Conservation (phyloP, 129 eudicot genomes). For the Calendula officinalis region DNA sequence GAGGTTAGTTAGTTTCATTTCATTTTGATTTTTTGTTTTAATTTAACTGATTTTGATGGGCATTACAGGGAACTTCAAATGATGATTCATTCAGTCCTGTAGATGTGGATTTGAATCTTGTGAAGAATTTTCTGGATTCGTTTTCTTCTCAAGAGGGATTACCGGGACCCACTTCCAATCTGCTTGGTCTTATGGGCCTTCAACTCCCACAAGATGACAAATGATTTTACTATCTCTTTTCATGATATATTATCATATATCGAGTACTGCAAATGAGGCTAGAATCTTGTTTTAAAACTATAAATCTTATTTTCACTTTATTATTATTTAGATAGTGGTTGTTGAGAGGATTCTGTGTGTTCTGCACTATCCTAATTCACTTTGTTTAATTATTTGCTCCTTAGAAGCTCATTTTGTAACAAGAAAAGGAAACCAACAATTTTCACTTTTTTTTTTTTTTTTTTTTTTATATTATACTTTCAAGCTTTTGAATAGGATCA, state of each 20-base stretch:
- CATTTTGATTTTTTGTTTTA: not conserved
- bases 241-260: not conserved
- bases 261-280: no score
- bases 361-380: no score
- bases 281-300: no score
- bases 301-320: slow-evolving; percentile 5
- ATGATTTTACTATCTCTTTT: slow-evolving; percentile 14
- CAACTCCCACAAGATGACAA: slow-evolving; percentile 78
- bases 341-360: slow-evolving; percentile 59
- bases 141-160: slow-evolving; percentile 92
- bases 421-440: not conserved
- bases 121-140: slow-evolving; percentile 75
- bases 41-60: not conserved
- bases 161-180: slow-evolving; percentile 93
- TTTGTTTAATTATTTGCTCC: no score
- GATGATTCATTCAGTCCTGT: slow-evolving; percentile 69
- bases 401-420: no score
- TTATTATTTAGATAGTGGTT: slow-evolving; percentile 56
- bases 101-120: slow-evolving; percentile 92
- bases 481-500: slow-evolving; percentile 13
- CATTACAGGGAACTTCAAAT: slow-evolving; percentile 63
- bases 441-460: no score
- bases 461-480: not conserved
- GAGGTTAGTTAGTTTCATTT: slow-evolving; percentile 48
- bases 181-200: slow-evolving; percentile 91